Evolutionary conservation across 306 rosid species (phyloP).

Genomic region (Vachellia collinsii): DNA sequence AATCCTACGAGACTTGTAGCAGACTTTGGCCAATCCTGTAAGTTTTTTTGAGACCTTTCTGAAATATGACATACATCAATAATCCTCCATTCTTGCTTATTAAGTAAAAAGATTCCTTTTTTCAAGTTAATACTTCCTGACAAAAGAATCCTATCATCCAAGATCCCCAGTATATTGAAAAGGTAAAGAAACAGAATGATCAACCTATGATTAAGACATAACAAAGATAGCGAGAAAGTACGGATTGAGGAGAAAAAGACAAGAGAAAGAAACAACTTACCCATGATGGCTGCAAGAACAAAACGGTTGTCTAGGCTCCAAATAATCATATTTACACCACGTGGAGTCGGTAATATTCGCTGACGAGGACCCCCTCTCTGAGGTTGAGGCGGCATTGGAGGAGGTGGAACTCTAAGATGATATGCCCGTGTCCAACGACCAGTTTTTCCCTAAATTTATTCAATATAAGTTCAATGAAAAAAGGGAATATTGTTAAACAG

Average conservation of each 20-base stretch:
- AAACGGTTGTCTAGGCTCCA: constrained; percentile 99
- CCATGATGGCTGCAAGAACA: constrained; percentile 99
- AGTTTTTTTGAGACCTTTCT: not conserved
- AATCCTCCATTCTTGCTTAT: not conserved
- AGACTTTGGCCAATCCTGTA: not conserved
- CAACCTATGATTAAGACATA: not conserved
- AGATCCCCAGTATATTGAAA: constrained; percentile 4
- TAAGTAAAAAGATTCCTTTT: not conserved
- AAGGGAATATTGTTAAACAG: not conserved
- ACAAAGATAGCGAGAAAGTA: constrained; percentile 6
- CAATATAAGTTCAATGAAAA: constrained; percentile 32
- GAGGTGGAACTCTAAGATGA: constrained; percentile 98
- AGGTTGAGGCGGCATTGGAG: constrained; percentile 97
- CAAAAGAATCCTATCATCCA: constrained; percentile 27
- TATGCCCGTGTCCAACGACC: constrained; percentile 98
- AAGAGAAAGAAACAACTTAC: constrained; percentile 46
- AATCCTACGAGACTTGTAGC: not conserved
- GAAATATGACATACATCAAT: not conserved
- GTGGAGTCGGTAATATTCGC: constrained; percentile 97
- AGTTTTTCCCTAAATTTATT: constrained; percentile 71
- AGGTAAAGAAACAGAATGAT: constrained; percentile 3
- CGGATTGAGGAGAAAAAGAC: constrained; percentile 18
- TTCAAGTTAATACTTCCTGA: constrained; percentile 5
- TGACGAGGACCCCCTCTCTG: constrained; percentile 96
- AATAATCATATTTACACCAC: constrained; percentile 97